phyloP scores from a whole-genome alignment of 805 yeast genomes.

The Brettanomyces sp. region DNA sequence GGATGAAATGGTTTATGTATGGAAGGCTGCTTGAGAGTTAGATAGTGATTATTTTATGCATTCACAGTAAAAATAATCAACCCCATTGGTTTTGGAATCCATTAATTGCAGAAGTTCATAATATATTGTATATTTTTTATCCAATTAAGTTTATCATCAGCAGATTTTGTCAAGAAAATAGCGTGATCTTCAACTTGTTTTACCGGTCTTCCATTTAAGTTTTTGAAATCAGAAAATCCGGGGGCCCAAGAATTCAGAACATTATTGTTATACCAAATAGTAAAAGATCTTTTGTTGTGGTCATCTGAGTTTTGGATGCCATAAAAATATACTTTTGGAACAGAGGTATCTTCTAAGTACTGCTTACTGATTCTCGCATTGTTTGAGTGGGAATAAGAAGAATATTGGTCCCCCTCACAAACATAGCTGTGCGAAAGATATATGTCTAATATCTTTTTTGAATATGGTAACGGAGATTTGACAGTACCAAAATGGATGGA shows the following conservation, averaged over 20 bases:
- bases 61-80: not conserved
- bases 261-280: slow-evolving; percentile 74
- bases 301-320: slow-evolving; percentile 82
- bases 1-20: slow-evolving; percentile 90
- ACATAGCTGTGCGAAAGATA: slow-evolving; percentile 63
- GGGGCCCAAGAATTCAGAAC: slow-evolving; percentile 1
- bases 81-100: not conserved
- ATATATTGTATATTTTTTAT: not conserved
- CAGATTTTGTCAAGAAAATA: no score
- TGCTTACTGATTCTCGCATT: slow-evolving; percentile 28
- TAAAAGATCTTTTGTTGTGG: slow-evolving; percentile 66
- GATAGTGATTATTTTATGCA: not conserved
- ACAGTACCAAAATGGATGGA: no score
- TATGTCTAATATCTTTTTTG: slow-evolving; percentile 19
- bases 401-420: slow-evolving; percentile 60
- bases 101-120: not conserved
- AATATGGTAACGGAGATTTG: no score
- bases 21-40: slow-evolving; percentile 44
- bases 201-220: no score
- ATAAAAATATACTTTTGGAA: slow-evolving; percentile 70
- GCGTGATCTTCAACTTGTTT: no score
- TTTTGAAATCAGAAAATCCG: no score
- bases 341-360: slow-evolving; percentile 44
- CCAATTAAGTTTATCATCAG: not conserved
- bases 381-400: slow-evolving; percentile 40